A percentile compares a stretch with the other conserved stretches of the same genome.
phyloP scores from a whole-genome alignment of 2,329 filamentous ascomycete species.

The Ilyonectria destructans region DNA sequence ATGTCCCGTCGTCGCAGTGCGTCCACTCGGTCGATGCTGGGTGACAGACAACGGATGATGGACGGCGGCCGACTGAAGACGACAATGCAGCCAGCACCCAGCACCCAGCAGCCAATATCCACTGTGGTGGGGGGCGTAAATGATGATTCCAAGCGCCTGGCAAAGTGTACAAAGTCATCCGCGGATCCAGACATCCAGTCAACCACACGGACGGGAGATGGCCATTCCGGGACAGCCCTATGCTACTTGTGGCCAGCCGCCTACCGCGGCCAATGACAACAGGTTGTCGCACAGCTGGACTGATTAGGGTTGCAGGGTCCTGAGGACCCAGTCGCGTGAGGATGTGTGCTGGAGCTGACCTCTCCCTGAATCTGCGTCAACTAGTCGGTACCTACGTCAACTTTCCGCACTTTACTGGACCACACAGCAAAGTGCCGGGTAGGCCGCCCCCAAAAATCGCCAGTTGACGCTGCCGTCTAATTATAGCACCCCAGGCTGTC shows the following conservation, averaged over 20 bases:
- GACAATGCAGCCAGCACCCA: neutral
- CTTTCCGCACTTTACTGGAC: neutral
- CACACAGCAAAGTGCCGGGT: neutral
- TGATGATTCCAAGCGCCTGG: neutral
- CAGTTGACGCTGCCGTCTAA: neutral
- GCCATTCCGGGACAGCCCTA: slow-evolving; percentile 25
- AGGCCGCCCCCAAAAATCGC: neutral
- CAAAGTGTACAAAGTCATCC: slow-evolving; percentile 2
- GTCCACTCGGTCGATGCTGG: neutral
- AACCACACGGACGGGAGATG: slow-evolving; percentile 5
- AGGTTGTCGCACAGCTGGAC: slow-evolving; percentile 26
- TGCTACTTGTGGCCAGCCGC: slow-evolving; percentile 9
- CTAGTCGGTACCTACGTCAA: neutral
- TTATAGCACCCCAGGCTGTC: neutral
- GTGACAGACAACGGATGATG: neutral
- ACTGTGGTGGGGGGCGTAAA: neutral
- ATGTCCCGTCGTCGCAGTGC: too few relatives aligned
- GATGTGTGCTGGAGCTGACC: slow-evolving; percentile 18
- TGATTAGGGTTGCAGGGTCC: slow-evolving; percentile 23
- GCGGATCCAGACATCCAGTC: neutral
- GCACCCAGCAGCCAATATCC: neutral
- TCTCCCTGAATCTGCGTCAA: neutral
- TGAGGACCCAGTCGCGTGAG: slow-evolving; percentile 19
- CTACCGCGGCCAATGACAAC: slow-evolving; percentile 11
- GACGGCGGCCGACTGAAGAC: neutral